A percentile compares a stretch with the other conserved stretches of the same genome.
Evolutionary conservation across 208 protist genomes (phyloP).

Genomic region (Baffinella frigidus): DNA sequence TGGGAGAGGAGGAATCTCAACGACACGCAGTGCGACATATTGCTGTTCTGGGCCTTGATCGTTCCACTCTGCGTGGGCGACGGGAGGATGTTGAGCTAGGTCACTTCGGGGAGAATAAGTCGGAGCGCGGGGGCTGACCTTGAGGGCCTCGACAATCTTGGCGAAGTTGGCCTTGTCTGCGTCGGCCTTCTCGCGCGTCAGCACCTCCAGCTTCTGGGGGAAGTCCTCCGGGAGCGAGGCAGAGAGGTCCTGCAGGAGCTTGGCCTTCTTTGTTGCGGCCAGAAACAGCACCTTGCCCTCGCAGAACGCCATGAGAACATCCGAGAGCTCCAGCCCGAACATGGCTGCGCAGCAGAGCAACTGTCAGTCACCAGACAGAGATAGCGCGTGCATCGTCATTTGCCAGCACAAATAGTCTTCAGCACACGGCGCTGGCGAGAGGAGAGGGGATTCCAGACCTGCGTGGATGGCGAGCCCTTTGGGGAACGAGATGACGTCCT

Average conservation of each 20-base stretch:
- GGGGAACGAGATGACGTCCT: background rate
- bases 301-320: background rate
- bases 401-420: too few relatives aligned
- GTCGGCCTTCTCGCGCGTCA: slow-evolving; percentile 19
- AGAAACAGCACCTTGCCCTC: background rate
- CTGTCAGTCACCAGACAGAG: too few relatives aligned
- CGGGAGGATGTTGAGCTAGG: too few relatives aligned
- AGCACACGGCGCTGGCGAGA: too few relatives aligned
- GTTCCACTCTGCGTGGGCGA: too few relatives aligned
- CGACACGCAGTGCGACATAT: too few relatives aligned
- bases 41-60: too few relatives aligned
- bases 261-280: slow-evolving; percentile 19
- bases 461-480: background rate
- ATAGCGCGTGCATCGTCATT: too few relatives aligned
- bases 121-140: too few relatives aligned
- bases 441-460: too few relatives aligned
- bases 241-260: background rate
- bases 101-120: too few relatives aligned
- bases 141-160: background rate
- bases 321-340: background rate
- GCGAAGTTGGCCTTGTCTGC: slow-evolving; percentile 38
- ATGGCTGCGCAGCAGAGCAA: background rate
- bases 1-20: too few relatives aligned
- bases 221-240: background rate
- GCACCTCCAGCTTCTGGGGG: background rate